A percentile compares a stretch with the other conserved stretches of the same genome.
Conservation (phyloP, 2,329 filamentous ascomycete genomes). For the Pseudocercospora eumusae region DNA sequence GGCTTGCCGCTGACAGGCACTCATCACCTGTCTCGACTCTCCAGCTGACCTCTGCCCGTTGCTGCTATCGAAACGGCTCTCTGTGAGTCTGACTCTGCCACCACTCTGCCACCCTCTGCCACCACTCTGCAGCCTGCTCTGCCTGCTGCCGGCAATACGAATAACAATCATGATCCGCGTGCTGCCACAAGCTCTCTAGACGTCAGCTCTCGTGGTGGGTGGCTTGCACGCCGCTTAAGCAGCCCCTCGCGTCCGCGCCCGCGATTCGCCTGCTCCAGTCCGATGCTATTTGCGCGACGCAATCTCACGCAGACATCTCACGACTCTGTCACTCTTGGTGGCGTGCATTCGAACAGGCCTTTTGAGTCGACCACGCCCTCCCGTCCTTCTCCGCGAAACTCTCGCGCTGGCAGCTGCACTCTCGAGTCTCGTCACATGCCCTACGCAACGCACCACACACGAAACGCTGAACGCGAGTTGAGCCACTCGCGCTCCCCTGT, state of each 20-base stretch:
- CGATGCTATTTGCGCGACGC: conserved; percentile 2
- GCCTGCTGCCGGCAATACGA: neutral
- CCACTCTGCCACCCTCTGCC: neutral
- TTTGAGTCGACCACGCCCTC: conserved; percentile 3
- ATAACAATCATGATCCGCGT: neutral
- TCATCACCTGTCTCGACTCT: neutral
- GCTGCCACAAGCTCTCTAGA: neutral
- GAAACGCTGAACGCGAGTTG: conserved; percentile 2
- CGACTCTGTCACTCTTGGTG: neutral
- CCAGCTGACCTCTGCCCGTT: conserved; percentile 10
- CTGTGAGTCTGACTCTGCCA: no score
- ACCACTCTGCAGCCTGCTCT: no score
- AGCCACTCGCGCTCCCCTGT: conserved; percentile 11
- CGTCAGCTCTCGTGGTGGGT: no score
- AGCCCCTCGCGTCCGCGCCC: neutral
- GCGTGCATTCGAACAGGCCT: neutral
- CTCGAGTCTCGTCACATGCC: conserved; percentile 8
- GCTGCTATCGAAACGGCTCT: neutral
- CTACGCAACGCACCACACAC: no score
- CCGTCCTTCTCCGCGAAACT: conserved; percentile 1
- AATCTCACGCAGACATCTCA: neutral
- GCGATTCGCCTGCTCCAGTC: neutral
- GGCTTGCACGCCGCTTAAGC: neutral
- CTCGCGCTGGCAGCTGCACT: no score
- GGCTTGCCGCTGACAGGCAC: conserved; percentile 12